Conservation (phyloP, 2,329 filamentous ascomycete species). For the Aureobasidium melanogenum region DNA sequence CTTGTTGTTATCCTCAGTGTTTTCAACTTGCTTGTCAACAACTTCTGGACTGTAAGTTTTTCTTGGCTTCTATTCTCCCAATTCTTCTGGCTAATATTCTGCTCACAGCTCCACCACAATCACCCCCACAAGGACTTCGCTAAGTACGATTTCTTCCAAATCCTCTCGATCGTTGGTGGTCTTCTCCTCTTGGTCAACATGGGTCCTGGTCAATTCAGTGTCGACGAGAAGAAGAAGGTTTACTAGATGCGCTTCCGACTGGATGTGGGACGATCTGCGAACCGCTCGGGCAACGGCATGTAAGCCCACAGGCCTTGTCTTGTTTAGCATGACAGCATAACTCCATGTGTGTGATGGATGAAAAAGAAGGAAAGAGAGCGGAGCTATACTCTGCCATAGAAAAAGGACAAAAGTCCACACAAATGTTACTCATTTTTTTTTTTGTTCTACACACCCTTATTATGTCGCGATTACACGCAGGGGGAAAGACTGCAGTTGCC, state of each 20-base stretch:
- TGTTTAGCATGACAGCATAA: background rate
- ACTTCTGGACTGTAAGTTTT: constrained; percentile 91
- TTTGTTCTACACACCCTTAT: too few relatives aligned
- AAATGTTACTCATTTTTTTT: background rate
- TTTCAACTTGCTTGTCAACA: constrained; percentile 97
- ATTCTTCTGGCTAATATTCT: background rate
- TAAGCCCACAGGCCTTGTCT: background rate
- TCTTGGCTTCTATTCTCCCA: background rate
- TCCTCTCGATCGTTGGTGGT: constrained; percentile 94
- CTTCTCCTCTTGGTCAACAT: constrained; percentile 96
- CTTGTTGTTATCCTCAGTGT: constrained; percentile 90
- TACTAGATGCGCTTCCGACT: constrained; percentile 50
- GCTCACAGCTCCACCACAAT: constrained; percentile 74
- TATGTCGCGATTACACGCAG: too few relatives aligned
- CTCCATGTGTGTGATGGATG: background rate
- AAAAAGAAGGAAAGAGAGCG: background rate
- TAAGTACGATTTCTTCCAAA: constrained; percentile 99
- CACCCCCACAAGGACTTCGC: constrained; percentile 99
- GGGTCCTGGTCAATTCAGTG: constrained; percentile 92
- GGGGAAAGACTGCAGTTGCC: too few relatives aligned
- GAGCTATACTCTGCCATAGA: background rate
- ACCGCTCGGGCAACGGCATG: background rate
- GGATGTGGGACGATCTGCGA: background rate
- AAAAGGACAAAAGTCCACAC: background rate
- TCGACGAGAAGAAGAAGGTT: constrained; percentile 99